Percentiles rank a stretch among this genome's conserved stretches.
phyloP scores from a whole-genome alignment of 441 rosid species.

The Francoa sonchifolia region DNA sequence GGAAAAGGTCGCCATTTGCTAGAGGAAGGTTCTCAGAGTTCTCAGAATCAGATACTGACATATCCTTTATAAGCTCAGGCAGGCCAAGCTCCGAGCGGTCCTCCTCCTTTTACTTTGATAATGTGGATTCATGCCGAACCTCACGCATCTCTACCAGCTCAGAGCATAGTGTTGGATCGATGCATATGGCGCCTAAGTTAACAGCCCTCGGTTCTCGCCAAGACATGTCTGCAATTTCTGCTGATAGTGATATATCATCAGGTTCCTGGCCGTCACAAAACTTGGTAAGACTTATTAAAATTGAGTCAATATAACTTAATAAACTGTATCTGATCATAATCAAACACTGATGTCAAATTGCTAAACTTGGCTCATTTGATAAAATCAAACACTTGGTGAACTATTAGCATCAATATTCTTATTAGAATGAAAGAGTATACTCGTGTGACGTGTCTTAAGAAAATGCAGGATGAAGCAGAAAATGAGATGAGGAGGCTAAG shows the following conservation, averaged over 20 bases:
- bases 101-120: slow-evolving; percentile 36
- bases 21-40: slow-evolving; percentile 30
- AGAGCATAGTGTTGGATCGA: slow-evolving; percentile 47
- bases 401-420: background rate
- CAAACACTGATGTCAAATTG: too few species aligned
- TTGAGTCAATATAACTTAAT: background rate
- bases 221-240: slow-evolving; percentile 45
- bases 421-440: background rate
- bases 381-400: too few species aligned
- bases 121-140: slow-evolving; percentile 27
- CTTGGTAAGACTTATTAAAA: slow-evolving; percentile 26
- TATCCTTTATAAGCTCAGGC: slow-evolving; percentile 64
- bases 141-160: slow-evolving; percentile 43
- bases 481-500: slow-evolving; percentile 75
- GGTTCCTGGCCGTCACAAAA: slow-evolving; percentile 41
- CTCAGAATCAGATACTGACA: slow-evolving; percentile 59
- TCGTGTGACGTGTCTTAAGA: too few species aligned
- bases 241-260: slow-evolving; percentile 44
- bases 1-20: slow-evolving; percentile 33
- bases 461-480: slow-evolving; percentile 63
- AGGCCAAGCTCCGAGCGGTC: slow-evolving; percentile 60
- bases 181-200: slow-evolving; percentile 38
- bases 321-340: background rate
- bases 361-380: too few species aligned
- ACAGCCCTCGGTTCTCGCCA: slow-evolving; percentile 24